phyloP scores from a whole-genome alignment of 169 alveolate genomes.

The Plasmodium gonderi region DNA sequence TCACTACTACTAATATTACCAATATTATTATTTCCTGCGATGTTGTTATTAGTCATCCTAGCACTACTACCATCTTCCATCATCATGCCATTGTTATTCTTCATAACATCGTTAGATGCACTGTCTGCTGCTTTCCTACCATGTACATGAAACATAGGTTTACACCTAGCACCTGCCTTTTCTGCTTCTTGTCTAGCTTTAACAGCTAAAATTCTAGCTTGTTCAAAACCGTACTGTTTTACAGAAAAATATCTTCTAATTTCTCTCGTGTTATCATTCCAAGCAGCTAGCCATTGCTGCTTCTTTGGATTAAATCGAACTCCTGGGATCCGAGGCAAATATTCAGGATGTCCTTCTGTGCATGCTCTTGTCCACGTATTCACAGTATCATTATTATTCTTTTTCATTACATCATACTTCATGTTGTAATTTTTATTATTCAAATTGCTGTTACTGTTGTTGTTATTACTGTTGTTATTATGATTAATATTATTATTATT shows the following conservation, averaged over 20 bases:
- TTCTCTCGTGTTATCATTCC: conserved; percentile 86
- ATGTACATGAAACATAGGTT: conserved; percentile 73
- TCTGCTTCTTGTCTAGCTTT: conserved; percentile 82
- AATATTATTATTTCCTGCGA: background rate
- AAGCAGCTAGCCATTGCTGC: conserved; percentile 88
- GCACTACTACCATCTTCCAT: background rate
- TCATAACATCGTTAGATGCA: background rate
- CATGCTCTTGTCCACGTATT: conserved; percentile 43
- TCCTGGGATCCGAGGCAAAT: conserved; percentile 84
- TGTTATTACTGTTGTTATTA: background rate
- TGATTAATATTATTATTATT: background rate
- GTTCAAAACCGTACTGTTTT: conserved; percentile 86
- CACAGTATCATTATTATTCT: conserved; percentile 19
- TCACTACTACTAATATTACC: background rate
- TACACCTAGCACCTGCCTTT: conserved; percentile 72
- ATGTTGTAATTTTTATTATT: background rate
- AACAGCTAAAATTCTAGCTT: conserved; percentile 85
- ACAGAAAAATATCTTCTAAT: conserved; percentile 85
- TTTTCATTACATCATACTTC: conserved; percentile 37
- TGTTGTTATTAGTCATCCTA: background rate
- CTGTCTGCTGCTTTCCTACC: conserved; percentile 53
- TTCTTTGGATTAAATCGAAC: conserved; percentile 86
- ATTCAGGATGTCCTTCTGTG: conserved; percentile 76
- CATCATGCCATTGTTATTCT: background rate
- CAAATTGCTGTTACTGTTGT: background rate